phyloP scores from a whole-genome alignment of 1,139 yeast species.

The Groenewaldozyma auringiensis region DNA sequence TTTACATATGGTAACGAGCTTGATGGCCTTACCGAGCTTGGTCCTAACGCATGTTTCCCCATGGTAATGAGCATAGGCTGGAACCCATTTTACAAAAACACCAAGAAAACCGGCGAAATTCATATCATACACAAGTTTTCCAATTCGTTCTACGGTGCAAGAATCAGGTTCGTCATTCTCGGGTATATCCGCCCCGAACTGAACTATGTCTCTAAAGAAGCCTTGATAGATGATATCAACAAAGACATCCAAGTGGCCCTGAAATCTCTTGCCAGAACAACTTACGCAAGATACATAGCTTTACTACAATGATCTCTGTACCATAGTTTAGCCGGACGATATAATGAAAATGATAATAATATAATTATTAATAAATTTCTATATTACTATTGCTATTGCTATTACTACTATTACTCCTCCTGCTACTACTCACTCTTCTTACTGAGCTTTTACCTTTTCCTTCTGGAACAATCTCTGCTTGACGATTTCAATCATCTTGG shows the following conservation, averaged over 20 bases:
- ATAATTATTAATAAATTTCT: no score
- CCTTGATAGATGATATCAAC: conserved; percentile 76
- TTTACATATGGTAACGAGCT: conserved; percentile 54
- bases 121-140: conserved; percentile 74
- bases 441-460: neutral
- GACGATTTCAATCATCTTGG: conserved; percentile 69
- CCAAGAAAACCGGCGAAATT: conserved; percentile 55
- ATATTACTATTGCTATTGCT: no score
- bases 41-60: conserved; percentile 45
- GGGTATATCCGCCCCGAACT: conserved; percentile 92
- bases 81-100: conserved; percentile 86
- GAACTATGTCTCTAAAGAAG: conserved; percentile 79
- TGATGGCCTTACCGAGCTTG: conserved; percentile 30
- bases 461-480: conserved; percentile 6
- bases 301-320: no score
- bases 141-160: conserved; percentile 74
- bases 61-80: conserved; percentile 96
- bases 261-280: conserved; percentile 38
- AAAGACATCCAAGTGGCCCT: conserved; percentile 67
- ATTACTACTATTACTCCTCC: no score
- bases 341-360: no score
- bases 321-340: no score
- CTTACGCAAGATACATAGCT: conserved; percentile 24
- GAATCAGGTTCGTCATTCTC: conserved; percentile 56
- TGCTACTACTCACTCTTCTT: no score